Base-by-base conservation (phyloP, 1,284 basidiomycete genomes). In the Rhodofomes roseus region DNA sequence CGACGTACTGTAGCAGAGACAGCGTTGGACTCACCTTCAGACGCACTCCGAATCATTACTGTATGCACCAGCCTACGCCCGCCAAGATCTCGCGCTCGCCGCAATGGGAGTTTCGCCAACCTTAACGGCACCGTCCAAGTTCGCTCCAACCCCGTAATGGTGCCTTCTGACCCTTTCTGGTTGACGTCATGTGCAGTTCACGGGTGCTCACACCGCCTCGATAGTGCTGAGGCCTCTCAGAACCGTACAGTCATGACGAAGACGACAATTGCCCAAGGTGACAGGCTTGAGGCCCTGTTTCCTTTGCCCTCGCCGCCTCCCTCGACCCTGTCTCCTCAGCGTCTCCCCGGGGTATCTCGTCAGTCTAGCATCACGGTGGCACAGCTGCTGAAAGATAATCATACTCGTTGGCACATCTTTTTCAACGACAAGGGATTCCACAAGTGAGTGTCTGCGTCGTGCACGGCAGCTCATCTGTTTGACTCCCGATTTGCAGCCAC, bases 401-500 rank as follows among this genome's bases (percentile, higher is more conserved):
- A 85, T 59, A 73, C 78, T 52, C 77, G 76, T 20, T 81, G 80
- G 76, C 85, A 89, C 65, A 76, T 81, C 23, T 89, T 84, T 67
- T 86, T 87, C 73, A 86, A 87, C 59, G 77, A 84, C 36, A 74
- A 69, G 59, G 74, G 78, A 0, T 87, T 83, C 66, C 85, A 88
- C 73, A 87, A 87, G 77, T 78, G 58, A 3, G 55, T 50, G 7
- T 11, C 20, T 37, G 31, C 46, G 31, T 20, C 22, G 16, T 58
- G 5, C 22, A 5, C 54, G 4, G n/a, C 11, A 37, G 34, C n/a
- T n/a, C n/a, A n/a, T n/a, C n/a, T n/a, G n/a, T 2, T 14, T 18
- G 20, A 44, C 18, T 46, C 7, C 14, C 18, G 14, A 27, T 31
- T 23, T 34, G 31, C n/a, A 84, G 82, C 62, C 82, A 85, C 72